Percentiles rank a stretch among this genome's conserved stretches.
phyloP scores from a whole-genome alignment of 495 filamentous ascomycete genomes.

The Trichoderma virens region DNA sequence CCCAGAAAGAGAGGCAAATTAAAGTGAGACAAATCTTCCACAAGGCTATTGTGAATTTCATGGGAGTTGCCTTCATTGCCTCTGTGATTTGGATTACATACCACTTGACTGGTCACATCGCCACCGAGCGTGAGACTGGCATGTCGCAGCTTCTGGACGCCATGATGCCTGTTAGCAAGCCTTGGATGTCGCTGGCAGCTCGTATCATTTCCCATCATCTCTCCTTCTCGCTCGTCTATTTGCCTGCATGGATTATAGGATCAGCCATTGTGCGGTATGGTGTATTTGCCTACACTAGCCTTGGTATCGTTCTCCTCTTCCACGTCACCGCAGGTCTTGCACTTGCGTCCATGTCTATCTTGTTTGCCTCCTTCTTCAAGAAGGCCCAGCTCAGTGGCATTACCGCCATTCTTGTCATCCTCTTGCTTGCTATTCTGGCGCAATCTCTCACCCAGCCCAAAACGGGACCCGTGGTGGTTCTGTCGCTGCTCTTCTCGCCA shows the following conservation, averaged over 20 bases:
- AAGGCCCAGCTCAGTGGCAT: conserved; percentile 72
- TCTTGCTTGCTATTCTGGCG: conserved; percentile 60
- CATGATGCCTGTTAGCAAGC: conserved; percentile 62
- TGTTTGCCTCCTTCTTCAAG: conserved; percentile 66
- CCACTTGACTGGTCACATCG: conserved; percentile 69
- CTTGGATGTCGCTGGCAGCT: conserved; percentile 61
- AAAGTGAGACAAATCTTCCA: conserved; percentile 60
- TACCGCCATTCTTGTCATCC: conserved; percentile 51
- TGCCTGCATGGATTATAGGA: conserved; percentile 62
- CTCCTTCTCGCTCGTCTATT: conserved; percentile 60
- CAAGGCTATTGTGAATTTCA: conserved; percentile 55
- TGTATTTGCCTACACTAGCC: conserved; percentile 54
- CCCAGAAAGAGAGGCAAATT: conserved; percentile 52
- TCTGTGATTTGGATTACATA: conserved; percentile 64
- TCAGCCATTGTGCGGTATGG: conserved; percentile 51
- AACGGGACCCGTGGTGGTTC: conserved; percentile 50
- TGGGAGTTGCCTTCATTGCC: conserved; percentile 61
- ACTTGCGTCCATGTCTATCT: conserved; percentile 59
- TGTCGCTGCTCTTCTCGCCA: conserved; percentile 66
- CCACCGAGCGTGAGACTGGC: conserved; percentile 67
- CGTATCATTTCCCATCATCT: conserved; percentile 60
- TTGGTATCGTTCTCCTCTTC: conserved; percentile 53
- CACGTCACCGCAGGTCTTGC: conserved; percentile 57
- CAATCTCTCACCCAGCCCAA: conserved; percentile 52
- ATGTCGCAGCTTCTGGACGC: conserved; percentile 75